phyloP scores from a whole-genome alignment of 1,284 basidiomycete species.

The Uromyces viciae-fabae region DNA sequence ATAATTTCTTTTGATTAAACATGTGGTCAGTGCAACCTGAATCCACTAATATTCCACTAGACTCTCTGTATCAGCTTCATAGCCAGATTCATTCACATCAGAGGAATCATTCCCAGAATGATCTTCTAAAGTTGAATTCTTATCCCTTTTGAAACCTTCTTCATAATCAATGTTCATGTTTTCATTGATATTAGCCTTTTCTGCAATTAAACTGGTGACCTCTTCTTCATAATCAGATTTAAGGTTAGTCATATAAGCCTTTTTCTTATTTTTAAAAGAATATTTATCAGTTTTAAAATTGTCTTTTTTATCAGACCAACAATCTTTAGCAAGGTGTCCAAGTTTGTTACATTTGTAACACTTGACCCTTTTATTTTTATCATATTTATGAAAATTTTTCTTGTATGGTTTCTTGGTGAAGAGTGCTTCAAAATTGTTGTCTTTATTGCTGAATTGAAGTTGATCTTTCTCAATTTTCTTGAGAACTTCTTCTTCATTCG shows the following conservation, averaged over 20 bases:
- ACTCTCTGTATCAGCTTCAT: constrained; percentile 18
- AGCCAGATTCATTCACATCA: background rate
- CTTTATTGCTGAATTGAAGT: background rate
- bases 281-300: background rate
- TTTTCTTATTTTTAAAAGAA: background rate
- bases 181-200: background rate
- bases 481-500: background rate
- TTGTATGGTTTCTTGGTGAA: constrained; percentile 7
- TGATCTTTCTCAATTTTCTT: constrained; percentile 8
- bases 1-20: constrained; percentile 13
- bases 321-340: constrained; percentile 7
- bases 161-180: background rate
- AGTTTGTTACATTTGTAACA: constrained; percentile 14
- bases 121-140: too few relatives aligned
- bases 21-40: constrained; percentile 25
- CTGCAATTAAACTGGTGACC: background rate
- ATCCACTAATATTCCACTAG: constrained; percentile 6
- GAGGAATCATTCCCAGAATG: background rate
- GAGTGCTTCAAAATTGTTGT: background rate
- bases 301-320: background rate
- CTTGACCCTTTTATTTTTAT: background rate
- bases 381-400: background rate
- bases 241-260: background rate
- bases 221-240: constrained; percentile 3
- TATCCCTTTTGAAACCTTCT: background rate